A percentile compares a stretch with the other conserved stretches of the same genome.
These are phyloP conservation scores for Chlorella sorokiniana DNA, from an alignment of 139 green algal genomes.

Conservation along the genomic window DNA sequence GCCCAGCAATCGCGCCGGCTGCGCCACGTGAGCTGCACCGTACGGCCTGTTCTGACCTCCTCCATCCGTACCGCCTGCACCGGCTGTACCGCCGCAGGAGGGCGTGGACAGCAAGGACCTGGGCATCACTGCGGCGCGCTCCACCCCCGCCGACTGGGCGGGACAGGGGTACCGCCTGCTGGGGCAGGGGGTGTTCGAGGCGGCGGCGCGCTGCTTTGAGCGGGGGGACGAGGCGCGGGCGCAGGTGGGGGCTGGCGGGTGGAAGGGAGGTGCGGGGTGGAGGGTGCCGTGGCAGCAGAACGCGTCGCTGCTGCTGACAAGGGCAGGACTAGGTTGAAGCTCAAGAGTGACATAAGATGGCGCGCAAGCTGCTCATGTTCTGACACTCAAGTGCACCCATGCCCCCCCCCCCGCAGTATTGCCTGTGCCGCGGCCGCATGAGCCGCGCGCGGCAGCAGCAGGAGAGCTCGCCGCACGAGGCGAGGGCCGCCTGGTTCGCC, in stretches of 20 bases:
- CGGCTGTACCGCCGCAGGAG: slow-evolving; percentile 8
- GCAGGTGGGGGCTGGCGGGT: not conserved
- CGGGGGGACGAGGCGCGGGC: slow-evolving; percentile 12
- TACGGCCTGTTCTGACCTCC: not conserved
- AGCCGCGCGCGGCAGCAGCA: slow-evolving; percentile 4
- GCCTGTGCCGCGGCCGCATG: not conserved
- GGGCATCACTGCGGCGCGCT: slow-evolving; percentile 30
- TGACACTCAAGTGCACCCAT: not conserved
- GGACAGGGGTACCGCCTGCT: slow-evolving; percentile 30
- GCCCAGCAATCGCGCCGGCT: too few species aligned
- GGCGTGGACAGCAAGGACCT: slow-evolving; percentile 37
- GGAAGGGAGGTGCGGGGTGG: too few species aligned
- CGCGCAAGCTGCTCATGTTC: too few species aligned
- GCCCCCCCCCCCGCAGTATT: slow-evolving; percentile 11
- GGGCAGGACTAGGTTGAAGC: too few species aligned
- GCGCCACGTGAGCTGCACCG: too few species aligned
- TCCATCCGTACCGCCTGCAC: too few species aligned
- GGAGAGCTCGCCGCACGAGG: not conserved
- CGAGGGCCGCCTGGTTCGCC: slow-evolving; percentile 9
- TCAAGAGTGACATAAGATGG: too few species aligned
- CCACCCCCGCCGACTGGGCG: slow-evolving; percentile 42
- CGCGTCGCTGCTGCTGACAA: too few species aligned
- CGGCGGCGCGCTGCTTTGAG: slow-evolving; percentile 24
- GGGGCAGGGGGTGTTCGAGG: slow-evolving; percentile 30
- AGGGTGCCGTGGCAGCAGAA: too few species aligned